A percentile compares a stretch with the other conserved stretches of the same genome.
Conservation (phyloP, 495 filamentous ascomycete genomes). For the Rhizodiscina lignyota region DNA sequence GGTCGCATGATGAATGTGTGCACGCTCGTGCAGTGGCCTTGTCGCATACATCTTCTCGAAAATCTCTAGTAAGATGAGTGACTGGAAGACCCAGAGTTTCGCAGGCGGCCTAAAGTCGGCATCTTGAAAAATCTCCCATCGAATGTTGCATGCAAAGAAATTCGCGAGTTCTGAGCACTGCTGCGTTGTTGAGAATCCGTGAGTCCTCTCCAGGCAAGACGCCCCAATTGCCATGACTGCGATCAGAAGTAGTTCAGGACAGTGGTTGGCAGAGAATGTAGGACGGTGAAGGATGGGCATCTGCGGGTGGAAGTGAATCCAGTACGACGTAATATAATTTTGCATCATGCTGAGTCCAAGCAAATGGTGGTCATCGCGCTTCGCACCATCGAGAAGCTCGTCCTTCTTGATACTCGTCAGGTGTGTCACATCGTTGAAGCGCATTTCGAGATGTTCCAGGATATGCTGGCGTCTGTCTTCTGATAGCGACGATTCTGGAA, state of each 20-base stretch:
- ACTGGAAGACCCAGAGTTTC: constrained; percentile 95
- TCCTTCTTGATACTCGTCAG: constrained; percentile 60
- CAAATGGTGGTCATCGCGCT: constrained; percentile 56
- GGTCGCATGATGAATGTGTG: constrained; percentile 93
- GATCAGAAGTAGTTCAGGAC: constrained; percentile 70
- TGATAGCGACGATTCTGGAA: constrained; percentile 64
- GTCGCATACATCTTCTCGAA: constrained; percentile 98
- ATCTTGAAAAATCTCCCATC: constrained; percentile 88
- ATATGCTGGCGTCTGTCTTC: constrained; percentile 76
- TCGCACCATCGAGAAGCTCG: constrained; percentile 60
- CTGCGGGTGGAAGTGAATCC: constrained; percentile 88
- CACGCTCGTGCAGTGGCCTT: constrained; percentile 77
- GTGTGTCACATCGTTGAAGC: constrained; percentile 69
- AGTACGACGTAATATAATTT: constrained; percentile 82
- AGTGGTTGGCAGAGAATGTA: constrained; percentile 77
- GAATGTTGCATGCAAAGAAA: constrained; percentile 78
- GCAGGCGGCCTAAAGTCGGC: constrained; percentile 83
- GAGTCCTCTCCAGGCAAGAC: constrained; percentile 66
- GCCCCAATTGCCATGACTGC: constrained; percentile 92
- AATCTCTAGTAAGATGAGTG: constrained; percentile 72
- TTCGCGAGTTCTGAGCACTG: constrained; percentile 62
- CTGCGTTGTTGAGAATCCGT: constrained; percentile 55
- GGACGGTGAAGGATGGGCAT: constrained; percentile 88
- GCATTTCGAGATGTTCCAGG: constrained; percentile 65
- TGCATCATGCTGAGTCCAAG: constrained; percentile 90